phyloP scores from a whole-genome alignment of 1,139 yeast genomes.

The Hyphopichia fennica region DNA sequence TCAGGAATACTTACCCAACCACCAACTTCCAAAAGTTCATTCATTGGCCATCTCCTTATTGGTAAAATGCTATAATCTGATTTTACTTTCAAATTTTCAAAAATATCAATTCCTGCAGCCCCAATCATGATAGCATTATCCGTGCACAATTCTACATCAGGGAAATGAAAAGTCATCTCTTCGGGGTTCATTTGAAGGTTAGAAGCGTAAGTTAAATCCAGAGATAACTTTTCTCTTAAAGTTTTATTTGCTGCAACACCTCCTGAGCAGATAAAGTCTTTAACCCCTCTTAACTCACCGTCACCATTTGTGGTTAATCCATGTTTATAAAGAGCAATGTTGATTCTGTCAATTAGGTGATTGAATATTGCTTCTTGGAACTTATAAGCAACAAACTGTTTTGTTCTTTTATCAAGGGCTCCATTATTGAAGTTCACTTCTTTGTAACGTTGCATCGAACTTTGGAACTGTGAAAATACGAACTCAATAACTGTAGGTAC shows the following conservation, averaged over 20 bases:
- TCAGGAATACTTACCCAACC: conserved; percentile 45
- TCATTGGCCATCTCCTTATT: conserved; percentile 73
- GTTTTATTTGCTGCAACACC: conserved; percentile 84
- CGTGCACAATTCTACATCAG: conserved; percentile 74
- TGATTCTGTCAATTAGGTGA: conserved; percentile 68
- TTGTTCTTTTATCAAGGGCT: conserved; percentile 20
- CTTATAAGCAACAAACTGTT: conserved; percentile 53
- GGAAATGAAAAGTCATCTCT: conserved; percentile 51
- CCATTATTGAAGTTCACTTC: conserved; percentile 7
- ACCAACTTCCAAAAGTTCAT: conserved; percentile 43
- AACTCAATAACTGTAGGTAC: conserved; percentile 46
- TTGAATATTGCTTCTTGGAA: conserved; percentile 67
- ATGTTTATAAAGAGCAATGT: conserved; percentile 48
- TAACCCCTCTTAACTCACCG: conserved; percentile 41
- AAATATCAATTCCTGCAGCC: conserved; percentile 90
- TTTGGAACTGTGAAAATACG: conserved; percentile 78
- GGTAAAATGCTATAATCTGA: conserved; percentile 59
- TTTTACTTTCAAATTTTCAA: conserved; percentile 49
- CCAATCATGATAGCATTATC: conserved; percentile 98
- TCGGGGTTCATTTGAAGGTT: conserved; percentile 3
- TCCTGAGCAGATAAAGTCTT: conserved; percentile 79
- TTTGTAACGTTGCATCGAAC: conserved; percentile 45
- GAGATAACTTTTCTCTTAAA: conserved; percentile 52
- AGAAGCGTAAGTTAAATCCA: conserved; percentile 23
- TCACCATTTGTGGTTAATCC: conserved; percentile 22